phyloP scores from a whole-genome alignment of 192 early-diverging fungal species.

The Backusella parvicylindrica region DNA sequence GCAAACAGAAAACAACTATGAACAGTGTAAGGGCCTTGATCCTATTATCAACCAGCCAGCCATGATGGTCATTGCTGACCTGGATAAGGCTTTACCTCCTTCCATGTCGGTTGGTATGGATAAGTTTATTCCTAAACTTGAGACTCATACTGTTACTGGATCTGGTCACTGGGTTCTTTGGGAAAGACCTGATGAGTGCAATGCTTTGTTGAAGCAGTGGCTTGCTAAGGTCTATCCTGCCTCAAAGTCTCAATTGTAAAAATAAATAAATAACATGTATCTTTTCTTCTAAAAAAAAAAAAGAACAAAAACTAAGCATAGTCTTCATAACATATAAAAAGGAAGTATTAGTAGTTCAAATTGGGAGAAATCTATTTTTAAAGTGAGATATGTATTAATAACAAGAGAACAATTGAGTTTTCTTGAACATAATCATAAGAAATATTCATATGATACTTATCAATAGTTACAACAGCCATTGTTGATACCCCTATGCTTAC shows the following conservation, averaged over 20 bases:
- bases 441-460: too few species aligned
- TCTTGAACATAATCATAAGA: too few species aligned
- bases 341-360: neutral
- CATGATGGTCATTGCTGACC: conserved; percentile 34
- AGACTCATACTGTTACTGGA: conserved; percentile 19
- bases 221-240: conserved; percentile 13
- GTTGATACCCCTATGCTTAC: too few species aligned
- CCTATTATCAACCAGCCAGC: conserved; percentile 18
- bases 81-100: conserved; percentile 31
- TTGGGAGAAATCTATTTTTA: neutral
- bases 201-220: conserved; percentile 23
- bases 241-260: conserved; percentile 12
- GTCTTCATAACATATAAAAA: neutral
- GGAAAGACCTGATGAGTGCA: conserved; percentile 29
- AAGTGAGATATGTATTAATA: too few species aligned
- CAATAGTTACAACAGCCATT: too few species aligned
- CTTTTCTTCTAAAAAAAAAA: neutral
- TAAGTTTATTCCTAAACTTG: conserved; percentile 23
- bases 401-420: too few species aligned
- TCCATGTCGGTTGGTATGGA: conserved; percentile 30
- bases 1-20: conserved; percentile 25
- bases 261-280: neutral
- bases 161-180: conserved; percentile 38
- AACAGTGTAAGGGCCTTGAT: conserved; percentile 27
- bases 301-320: neutral